Evolutionary conservation across 2,329 filamentous ascomycete genomes (phyloP).

Genomic region (Talaromyces pinophilus): DNA sequence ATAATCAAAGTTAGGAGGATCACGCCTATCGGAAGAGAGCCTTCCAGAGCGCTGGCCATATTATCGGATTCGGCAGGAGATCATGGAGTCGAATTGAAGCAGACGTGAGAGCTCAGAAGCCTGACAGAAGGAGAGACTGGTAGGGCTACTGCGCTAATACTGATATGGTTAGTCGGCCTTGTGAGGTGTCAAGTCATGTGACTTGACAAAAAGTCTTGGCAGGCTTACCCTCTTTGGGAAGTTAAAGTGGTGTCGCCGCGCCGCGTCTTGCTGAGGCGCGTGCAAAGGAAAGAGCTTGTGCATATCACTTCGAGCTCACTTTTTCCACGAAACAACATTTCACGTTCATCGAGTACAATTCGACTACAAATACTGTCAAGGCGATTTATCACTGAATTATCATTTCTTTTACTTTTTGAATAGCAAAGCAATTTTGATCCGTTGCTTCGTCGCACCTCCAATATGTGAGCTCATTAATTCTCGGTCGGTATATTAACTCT

Average conservation of each 20-base stretch:
- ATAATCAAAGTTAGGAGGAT: background rate
- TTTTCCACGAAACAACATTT: background rate
- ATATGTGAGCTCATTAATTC: conserved; percentile 33
- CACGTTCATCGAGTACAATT: background rate
- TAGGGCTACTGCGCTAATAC: background rate
- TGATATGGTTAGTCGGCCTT: background rate
- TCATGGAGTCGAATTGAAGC: background rate
- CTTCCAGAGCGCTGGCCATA: background rate
- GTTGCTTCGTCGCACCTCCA: conserved; percentile 32
- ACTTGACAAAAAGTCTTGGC: background rate
- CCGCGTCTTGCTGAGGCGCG: conserved; percentile 18
- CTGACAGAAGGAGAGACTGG: too few species aligned
- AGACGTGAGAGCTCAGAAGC: background rate
- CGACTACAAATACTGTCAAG: background rate
- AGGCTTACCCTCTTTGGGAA: conserved; percentile 10
- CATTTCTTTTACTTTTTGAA: background rate
- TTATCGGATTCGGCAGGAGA: background rate
- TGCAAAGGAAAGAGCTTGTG: conserved; percentile 15
- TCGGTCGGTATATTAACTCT: background rate
- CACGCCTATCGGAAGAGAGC: background rate
- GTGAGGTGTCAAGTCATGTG: background rate
- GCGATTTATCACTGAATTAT: background rate
- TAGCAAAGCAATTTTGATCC: background rate
- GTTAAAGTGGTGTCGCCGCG: conserved; percentile 18
- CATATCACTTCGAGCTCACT: background rate